A percentile compares a stretch with the other conserved stretches of the same genome.
These are phyloP conservation scores for Cordyceps cicadae DNA, from an alignment of 2,329 filamentous ascomycete species.

Conservation along the genomic window DNA sequence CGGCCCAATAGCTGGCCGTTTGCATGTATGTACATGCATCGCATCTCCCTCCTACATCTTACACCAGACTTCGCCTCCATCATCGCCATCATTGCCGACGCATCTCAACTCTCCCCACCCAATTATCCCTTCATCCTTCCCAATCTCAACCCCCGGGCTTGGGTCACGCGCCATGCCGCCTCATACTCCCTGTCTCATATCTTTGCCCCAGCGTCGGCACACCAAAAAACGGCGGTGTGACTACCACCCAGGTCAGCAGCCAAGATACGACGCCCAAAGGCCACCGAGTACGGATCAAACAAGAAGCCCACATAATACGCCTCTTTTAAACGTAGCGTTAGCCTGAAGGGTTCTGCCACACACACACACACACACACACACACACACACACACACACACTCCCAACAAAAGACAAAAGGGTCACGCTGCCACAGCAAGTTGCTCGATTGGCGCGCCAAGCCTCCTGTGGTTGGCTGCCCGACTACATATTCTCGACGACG, in stretches of 20 bases:
- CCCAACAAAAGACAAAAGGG: neutral
- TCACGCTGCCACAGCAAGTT: conserved; percentile 6
- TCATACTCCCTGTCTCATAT: neutral
- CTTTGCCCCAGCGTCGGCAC: neutral
- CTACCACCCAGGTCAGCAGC: neutral
- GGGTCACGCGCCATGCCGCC: neutral
- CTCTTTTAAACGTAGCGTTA: conserved; percentile 4
- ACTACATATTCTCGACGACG: neutral
- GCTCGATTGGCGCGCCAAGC: conserved; percentile 5
- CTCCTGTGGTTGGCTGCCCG: conserved; percentile 4
- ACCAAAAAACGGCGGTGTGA: conserved; percentile 7
- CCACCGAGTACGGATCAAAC: neutral
- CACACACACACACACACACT: neutral
- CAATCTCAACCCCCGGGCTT: neutral
- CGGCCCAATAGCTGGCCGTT: too few relatives aligned
- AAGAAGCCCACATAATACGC: conserved; percentile 3
- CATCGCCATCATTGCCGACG: neutral
- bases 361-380: neutral
- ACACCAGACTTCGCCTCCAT: neutral
- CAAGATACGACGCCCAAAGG: neutral
- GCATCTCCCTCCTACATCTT: neutral
- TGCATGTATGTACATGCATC: too few relatives aligned
- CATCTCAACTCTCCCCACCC: neutral
- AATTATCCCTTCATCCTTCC: neutral
- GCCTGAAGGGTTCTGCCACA: neutral